Conservation (phyloP, 495 filamentous ascomycete species). For the Penicillium psychrofluorescens region DNA sequence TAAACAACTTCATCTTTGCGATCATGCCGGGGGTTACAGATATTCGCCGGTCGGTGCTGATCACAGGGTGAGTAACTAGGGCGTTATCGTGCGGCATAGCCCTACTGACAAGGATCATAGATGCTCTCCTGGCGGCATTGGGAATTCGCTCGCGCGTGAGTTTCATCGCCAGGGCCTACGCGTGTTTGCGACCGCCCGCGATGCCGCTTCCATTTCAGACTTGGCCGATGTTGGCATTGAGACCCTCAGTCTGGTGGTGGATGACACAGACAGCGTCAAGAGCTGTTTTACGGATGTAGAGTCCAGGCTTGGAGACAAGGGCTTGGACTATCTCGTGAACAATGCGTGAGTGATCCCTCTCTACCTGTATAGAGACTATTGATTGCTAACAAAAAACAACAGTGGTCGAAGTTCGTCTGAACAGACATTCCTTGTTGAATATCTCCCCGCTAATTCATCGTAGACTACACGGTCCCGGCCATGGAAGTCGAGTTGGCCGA, state of each 20-base stretch:
- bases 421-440: neutral
- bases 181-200: conserved; percentile 52
- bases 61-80: conserved; percentile 33
- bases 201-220: conserved; percentile 38
- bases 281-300: conserved; percentile 35
- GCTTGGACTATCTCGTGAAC: conserved; percentile 53
- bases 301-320: conserved; percentile 31
- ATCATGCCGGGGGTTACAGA: conserved; percentile 21
- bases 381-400: neutral
- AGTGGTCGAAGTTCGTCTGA: conserved; percentile 32
- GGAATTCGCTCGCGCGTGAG: conserved; percentile 49
- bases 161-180: conserved; percentile 44
- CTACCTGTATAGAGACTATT: neutral
- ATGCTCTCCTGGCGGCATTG: conserved; percentile 52
- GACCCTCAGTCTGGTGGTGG: conserved; percentile 47
- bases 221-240: conserved; percentile 43
- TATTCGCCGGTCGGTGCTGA: conserved; percentile 34
- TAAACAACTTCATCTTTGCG: too few relatives aligned
- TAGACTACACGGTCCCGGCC: conserved; percentile 56
- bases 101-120: conserved; percentile 17
- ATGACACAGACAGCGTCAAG: conserved; percentile 38
- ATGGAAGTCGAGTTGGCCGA: conserved; percentile 48
- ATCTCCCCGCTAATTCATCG: conserved; percentile 1
- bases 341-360: conserved; percentile 43
- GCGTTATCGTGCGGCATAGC: neutral